Conservation (phyloP, 2,329 filamentous ascomycete species). For the Leptoxyphium fumago region DNA sequence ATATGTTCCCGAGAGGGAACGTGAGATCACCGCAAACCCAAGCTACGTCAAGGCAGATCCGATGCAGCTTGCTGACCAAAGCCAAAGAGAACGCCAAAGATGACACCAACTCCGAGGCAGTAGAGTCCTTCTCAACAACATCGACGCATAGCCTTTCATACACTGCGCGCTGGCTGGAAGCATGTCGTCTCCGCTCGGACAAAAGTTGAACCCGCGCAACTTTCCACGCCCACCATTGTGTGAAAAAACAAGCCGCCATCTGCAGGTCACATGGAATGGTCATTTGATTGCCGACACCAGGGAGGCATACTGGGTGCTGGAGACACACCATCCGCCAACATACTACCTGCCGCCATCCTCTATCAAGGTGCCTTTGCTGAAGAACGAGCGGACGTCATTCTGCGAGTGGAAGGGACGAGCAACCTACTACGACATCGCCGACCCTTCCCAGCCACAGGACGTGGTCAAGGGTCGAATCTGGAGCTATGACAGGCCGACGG, state of each 20-base stretch:
- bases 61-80: no score
- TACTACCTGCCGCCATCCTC: constrained; percentile 44
- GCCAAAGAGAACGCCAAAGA: no score
- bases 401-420: constrained; percentile 50
- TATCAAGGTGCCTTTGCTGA: constrained; percentile 33
- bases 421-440: constrained; percentile 40
- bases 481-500: constrained; percentile 43
- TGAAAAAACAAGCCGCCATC: constrained; percentile 38
- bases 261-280: constrained; percentile 41
- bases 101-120: no score
- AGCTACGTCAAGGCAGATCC: no score
- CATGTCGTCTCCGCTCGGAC: no score
- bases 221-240: constrained; percentile 46
- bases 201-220: constrained; percentile 39
- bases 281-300: constrained; percentile 43
- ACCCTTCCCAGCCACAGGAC: constrained; percentile 23
- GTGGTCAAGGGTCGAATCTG: constrained; percentile 40
- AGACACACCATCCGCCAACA: constrained; percentile 48
- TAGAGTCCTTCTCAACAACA: no score
- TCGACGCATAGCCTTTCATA: not conserved
- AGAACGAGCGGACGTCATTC: constrained; percentile 32
- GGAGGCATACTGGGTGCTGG: constrained; percentile 46
- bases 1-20: no score
- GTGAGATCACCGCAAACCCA: no score
- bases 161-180: not conserved